Percentiles rank a stretch among this genome's conserved stretches.
These are phyloP conservation scores for Xylaria palmicola DNA, from an alignment of 495 filamentous ascomycete genomes.

Conservation along the genomic window DNA sequence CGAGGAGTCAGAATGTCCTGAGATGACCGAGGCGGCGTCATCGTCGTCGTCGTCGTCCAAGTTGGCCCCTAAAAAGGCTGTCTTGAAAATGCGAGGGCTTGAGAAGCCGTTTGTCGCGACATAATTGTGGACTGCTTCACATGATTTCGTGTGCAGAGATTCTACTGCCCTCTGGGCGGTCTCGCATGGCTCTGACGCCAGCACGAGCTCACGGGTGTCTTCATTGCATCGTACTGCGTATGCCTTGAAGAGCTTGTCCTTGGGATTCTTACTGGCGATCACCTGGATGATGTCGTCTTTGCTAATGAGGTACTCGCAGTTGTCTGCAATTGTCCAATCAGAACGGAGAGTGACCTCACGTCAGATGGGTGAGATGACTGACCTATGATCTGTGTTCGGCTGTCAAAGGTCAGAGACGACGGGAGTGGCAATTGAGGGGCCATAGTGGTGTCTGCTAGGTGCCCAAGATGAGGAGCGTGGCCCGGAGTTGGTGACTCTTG, in stretches of 20 bases:
- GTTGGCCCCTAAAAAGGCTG: constrained; percentile 8
- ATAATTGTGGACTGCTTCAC: constrained; percentile 39
- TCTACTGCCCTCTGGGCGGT: constrained; percentile 24
- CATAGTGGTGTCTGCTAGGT: background rate
- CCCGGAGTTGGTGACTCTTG: background rate
- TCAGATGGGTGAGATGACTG: constrained; percentile 5
- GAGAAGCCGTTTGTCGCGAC: constrained; percentile 37
- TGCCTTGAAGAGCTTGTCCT: constrained; percentile 33
- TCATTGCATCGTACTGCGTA: constrained; percentile 30
- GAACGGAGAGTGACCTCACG: background rate
- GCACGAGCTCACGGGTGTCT: constrained; percentile 29
- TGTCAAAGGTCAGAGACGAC: constrained; percentile 10
- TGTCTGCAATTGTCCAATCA: constrained; percentile 29
- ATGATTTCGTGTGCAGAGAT: constrained; percentile 35
- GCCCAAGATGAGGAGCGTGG: background rate
- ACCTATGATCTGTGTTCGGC: constrained; percentile 24
- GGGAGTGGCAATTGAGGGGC: background rate
- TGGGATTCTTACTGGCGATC: constrained; percentile 33
- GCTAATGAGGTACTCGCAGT: constrained; percentile 37
- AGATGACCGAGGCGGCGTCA: constrained; percentile 22
- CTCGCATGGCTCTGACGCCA: constrained; percentile 27
- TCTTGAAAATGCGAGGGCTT: constrained; percentile 17
- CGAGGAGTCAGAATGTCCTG: constrained; percentile 23
- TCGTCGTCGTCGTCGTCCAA: constrained; percentile 28
- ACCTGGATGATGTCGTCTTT: constrained; percentile 30